phyloP scores from a whole-genome alignment of 2,329 filamentous ascomycete species.

The Fusarium sp. region DNA sequence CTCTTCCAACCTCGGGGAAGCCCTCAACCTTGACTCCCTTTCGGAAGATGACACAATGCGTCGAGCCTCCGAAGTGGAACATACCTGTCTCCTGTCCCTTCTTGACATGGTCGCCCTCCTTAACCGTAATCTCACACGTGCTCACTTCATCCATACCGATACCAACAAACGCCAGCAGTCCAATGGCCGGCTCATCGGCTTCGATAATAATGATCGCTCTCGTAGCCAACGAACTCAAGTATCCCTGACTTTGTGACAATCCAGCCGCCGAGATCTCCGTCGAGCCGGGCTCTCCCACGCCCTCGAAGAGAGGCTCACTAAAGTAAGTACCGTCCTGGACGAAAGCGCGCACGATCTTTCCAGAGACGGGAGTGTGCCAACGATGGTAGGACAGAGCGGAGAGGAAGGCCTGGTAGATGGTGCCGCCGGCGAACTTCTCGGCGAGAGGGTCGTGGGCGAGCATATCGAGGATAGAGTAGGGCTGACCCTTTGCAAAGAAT shows the following conservation, averaged over 20 bases:
- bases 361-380: slow-evolving; percentile 76
- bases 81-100: slow-evolving; percentile 81
- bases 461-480: slow-evolving; percentile 74
- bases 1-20: slow-evolving; percentile 50
- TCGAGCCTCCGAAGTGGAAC: slow-evolving; percentile 84
- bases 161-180: slow-evolving; percentile 75
- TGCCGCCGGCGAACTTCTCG: slow-evolving; percentile 68
- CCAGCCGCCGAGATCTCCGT: slow-evolving; percentile 55
- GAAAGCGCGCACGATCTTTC: slow-evolving; percentile 67
- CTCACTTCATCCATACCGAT: slow-evolving; percentile 83
- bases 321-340: slow-evolving; percentile 75
- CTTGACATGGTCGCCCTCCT: slow-evolving; percentile 70
- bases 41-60: slow-evolving; percentile 75
- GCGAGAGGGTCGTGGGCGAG: slow-evolving; percentile 66
- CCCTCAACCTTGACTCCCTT: slow-evolving; percentile 62
- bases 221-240: slow-evolving; percentile 74
- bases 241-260: slow-evolving; percentile 68
- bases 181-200: slow-evolving; percentile 73
- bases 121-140: slow-evolving; percentile 76
- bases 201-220: slow-evolving; percentile 77
- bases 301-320: slow-evolving; percentile 63
- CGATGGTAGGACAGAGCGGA: slow-evolving; percentile 75
- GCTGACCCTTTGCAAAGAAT: slow-evolving; percentile 77
- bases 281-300: slow-evolving; percentile 42
- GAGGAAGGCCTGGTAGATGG: slow-evolving; percentile 77